A percentile compares a stretch with the other conserved stretches of the same genome.
Evolutionary conservation across 2,329 filamentous ascomycete genomes (phyloP).

Genomic region (Grosmannia penicillata): DNA sequence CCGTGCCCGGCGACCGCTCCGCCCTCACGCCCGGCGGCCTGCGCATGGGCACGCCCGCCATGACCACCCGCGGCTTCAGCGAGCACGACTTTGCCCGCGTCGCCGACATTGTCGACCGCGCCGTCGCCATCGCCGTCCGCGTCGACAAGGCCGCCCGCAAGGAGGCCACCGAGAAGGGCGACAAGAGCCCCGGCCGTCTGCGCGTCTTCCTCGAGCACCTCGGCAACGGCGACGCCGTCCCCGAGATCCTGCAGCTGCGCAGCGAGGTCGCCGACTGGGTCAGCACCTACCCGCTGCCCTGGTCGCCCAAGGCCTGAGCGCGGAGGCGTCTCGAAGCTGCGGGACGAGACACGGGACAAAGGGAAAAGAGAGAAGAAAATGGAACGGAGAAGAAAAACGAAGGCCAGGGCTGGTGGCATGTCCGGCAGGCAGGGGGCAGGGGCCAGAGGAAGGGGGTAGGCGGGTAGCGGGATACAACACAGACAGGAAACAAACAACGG

Average conservation of each 20-base stretch:
- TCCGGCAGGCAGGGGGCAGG: not conserved
- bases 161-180: constrained; percentile 49
- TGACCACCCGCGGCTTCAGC: constrained; percentile 91
- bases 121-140: constrained; percentile 63
- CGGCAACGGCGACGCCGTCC: constrained; percentile 49
- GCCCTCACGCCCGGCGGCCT: constrained; percentile 87
- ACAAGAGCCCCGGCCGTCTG: constrained; percentile 50
- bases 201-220: constrained; percentile 55
- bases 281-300: constrained; percentile 57
- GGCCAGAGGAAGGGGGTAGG: not conserved
- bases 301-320: constrained; percentile 26
- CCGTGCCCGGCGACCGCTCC: constrained; percentile 86
- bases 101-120: constrained; percentile 72
- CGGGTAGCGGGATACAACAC: too few species aligned
- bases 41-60: constrained; percentile 88
- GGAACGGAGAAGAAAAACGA: not conserved
- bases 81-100: constrained; percentile 79
- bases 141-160: constrained; percentile 60
- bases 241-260: constrained; percentile 58
- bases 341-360: not conserved
- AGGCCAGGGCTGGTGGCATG: not conserved
- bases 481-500: too few species aligned
- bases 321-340: not conserved
- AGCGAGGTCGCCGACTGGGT: constrained; percentile 70
- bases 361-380: not conserved